phyloP scores from a whole-genome alignment of 2,329 filamentous ascomycete species.

The Colletotrichum nymphaeae region DNA sequence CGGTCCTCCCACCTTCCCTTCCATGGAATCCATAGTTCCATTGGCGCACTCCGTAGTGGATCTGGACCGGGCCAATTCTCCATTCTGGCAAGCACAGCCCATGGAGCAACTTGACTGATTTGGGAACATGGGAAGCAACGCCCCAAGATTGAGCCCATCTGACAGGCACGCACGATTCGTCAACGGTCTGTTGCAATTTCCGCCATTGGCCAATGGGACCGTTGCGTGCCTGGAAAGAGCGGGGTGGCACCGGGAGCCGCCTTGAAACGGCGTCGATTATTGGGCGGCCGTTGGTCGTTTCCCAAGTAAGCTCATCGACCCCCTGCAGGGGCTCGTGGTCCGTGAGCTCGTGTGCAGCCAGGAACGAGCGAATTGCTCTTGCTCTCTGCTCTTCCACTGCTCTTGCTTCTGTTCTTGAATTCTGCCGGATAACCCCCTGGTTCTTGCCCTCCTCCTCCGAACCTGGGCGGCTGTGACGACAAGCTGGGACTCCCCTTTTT shows the following conservation, averaged over 20 bases:
- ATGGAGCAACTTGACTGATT: conserved; percentile 10
- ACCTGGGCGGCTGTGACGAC: neutral
- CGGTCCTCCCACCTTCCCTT: conserved; percentile 16
- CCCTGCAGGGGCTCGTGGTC: conserved; percentile 23
- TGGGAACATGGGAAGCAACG: conserved; percentile 9
- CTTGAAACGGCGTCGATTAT: conserved; percentile 26
- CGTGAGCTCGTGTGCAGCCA: conserved; percentile 21
- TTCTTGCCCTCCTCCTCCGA: neutral
- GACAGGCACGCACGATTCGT: conserved; percentile 34
- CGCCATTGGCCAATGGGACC: conserved; percentile 20
- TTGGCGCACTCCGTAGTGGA: conserved; percentile 6
- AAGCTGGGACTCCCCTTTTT: conserved; percentile 26
- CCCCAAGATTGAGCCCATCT: conserved; percentile 30
- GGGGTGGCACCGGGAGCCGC: neutral
- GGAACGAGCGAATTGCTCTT: conserved; percentile 4
- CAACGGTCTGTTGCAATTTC: conserved; percentile 34
- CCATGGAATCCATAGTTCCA: conserved; percentile 14
- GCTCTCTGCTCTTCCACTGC: no score
- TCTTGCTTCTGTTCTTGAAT: neutral
- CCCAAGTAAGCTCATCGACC: conserved; percentile 29
- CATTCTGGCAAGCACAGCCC: conserved; percentile 33
- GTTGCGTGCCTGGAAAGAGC: neutral
- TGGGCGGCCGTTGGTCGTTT: conserved; percentile 31
- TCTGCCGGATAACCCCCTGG: neutral
- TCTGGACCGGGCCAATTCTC: conserved; percentile 17